A percentile compares a stretch with the other conserved stretches of the same genome.
Conservation (phyloP, 176 grass and related monocot genomes). For the Cocos nucifera region DNA sequence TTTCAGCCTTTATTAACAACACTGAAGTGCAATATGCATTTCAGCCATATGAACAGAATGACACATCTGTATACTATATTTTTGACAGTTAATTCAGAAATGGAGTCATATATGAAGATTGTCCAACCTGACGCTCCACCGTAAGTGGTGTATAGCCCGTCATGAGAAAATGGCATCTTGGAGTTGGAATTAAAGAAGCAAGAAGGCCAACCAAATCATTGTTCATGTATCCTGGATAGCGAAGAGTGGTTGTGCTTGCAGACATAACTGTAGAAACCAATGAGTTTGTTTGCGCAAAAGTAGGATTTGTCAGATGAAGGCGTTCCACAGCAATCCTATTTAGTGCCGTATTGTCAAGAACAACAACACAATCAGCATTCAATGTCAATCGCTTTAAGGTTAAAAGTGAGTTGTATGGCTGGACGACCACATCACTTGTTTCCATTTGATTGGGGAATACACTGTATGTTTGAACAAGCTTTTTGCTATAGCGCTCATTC, state of each 20-base stretch:
- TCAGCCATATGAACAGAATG: too few species aligned
- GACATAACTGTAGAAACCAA: slow-evolving; percentile 99
- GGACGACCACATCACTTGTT: slow-evolving; percentile 97
- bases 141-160: slow-evolving; percentile 97
- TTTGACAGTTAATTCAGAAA: too few species aligned
- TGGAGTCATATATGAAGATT: too few species aligned
- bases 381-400: slow-evolving; percentile 83
- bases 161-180: slow-evolving; percentile 98
- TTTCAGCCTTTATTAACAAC: too few species aligned
- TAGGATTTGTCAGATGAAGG: slow-evolving; percentile 88
- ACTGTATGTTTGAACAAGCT: slow-evolving; percentile 97
- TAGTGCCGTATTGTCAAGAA: slow-evolving; percentile 95
- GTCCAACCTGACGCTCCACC: slow-evolving; percentile 72
- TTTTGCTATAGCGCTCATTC: slow-evolving; percentile 97
- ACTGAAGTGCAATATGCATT: too few species aligned
- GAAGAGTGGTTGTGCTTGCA: slow-evolving; percentile 93
- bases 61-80: too few species aligned
- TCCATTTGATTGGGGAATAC: slow-evolving; percentile 99
- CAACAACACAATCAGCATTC: slow-evolving; percentile 96
- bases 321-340: slow-evolving; percentile 98
- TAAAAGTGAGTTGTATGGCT: slow-evolving; percentile 94
- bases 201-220: slow-evolving; percentile 97
- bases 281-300: slow-evolving; percentile 95
- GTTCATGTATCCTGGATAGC: slow-evolving; percentile 99
- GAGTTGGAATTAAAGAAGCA: slow-evolving; percentile 89